These are phyloP conservation scores for Kodamaea sp. DNA, from an alignment of 1,139 yeast genomes.

Conservation along the genomic window DNA sequence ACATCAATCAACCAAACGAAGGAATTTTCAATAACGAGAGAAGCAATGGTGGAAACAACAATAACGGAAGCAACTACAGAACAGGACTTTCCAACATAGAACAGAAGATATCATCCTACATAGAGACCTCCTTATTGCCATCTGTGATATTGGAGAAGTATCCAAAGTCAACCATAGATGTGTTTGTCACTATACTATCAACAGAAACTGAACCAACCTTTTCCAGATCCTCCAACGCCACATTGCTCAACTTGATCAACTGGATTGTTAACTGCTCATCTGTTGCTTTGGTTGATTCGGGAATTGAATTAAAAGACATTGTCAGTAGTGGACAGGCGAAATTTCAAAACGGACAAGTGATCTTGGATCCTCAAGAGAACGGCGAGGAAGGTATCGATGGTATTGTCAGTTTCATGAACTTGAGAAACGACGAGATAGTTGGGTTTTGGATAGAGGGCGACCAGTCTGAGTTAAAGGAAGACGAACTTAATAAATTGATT, in stretches of 20 bases:
- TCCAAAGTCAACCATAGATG: constrained; percentile 86
- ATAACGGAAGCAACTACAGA: constrained; percentile 34
- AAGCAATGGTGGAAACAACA: constrained; percentile 13
- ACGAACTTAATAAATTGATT: constrained; percentile 29
- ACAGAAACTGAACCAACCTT: constrained; percentile 23
- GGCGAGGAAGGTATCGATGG: constrained; percentile 32
- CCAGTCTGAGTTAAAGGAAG: constrained; percentile 28
- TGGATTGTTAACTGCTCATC: constrained; percentile 62
- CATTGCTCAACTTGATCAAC: constrained; percentile 40
- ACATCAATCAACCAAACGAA: constrained; percentile 43
- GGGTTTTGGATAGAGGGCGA: constrained; percentile 58
- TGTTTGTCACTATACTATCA: constrained; percentile 69
- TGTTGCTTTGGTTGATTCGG: constrained; percentile 80
- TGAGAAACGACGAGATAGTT: constrained; percentile 52
- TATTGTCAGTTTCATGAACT: constrained; percentile 54
- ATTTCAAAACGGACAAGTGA: constrained; percentile 16
- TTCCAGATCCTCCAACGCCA: constrained; percentile 28
- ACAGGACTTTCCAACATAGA: constrained; percentile 48
- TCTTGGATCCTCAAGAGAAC: constrained; percentile 21
- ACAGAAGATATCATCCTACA: constrained; percentile 52
- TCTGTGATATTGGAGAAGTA: constrained; percentile 69
- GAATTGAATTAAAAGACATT: constrained; percentile 74
- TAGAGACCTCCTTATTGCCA: constrained; percentile 61
- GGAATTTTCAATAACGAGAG: constrained; percentile 23
- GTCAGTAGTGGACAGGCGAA: constrained; percentile 70